Evolutionary conservation across 2,329 filamentous ascomycete genomes (phyloP), one percentile per base, ranked within the genome.

Genomic region (Dendryphion nanum): DNA sequence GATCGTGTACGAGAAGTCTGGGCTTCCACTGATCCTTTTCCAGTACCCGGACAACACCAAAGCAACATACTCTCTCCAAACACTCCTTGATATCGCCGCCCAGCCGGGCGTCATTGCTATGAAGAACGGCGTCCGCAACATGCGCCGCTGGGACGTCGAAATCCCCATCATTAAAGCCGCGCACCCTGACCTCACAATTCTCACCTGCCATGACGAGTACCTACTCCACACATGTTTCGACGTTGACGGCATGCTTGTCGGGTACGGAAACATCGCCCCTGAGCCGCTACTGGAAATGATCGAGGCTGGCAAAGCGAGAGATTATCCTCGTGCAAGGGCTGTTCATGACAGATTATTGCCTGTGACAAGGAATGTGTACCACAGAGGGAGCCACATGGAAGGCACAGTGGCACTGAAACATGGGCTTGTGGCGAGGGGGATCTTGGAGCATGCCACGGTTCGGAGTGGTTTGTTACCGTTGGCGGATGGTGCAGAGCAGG

Each of bases 101-200:
- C 72, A 66, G 21, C 75, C 74, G 2, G 74, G 74, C 18, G 72
- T 75, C 5, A 74, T 77, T 31, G 74, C 74, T 13, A 77, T 77
- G 73, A 77, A 77, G 67, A 77, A 77, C 44, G 75, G 75, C 15
- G 75, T 77, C 7, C 69, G 75, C 37, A 76, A 77, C 55, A 77
- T 77, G 74, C 67, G 72, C n/a, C 70, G 75, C 14, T 77, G 75
- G 75, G 74, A 77, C 35, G 74, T 71, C 0, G 75, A 77, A 53
- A 77, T 77, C 42, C 75, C 74, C 13, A 65, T 77, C 18, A 75
- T 77, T 57, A 69, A 72, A 33, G 54, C 55, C 18, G 61, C 75
- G 48, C 67, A 73, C 4, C 74, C 74, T 0, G 68, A 74, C 2
- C 61, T 77, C 2, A 73, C 74, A 34, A 70, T 76, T 13, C 59